These are phyloP conservation scores for Mimosa bimucronata DNA, from an alignment of 306 rosid genomes.

Conservation along the genomic window DNA sequence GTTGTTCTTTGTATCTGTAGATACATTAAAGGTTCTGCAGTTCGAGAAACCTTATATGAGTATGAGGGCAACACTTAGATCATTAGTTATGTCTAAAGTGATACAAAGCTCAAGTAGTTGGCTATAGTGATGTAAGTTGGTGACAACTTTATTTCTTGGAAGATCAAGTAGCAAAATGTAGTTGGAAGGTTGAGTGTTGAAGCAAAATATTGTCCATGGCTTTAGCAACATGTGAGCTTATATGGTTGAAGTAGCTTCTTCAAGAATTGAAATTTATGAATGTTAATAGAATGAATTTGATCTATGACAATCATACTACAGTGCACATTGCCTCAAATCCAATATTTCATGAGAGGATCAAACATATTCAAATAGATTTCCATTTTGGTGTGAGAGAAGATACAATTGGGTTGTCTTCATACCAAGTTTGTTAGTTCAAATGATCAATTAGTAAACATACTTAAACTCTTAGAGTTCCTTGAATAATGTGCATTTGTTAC, in stretches of 20 bases:
- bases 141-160: background rate
- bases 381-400: too few relatives aligned
- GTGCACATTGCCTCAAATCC: too few relatives aligned
- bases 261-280: background rate
- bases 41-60: background rate
- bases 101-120: background rate
- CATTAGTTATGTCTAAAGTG: background rate
- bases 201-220: background rate
- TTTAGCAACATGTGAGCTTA: background rate
- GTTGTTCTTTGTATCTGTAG: background rate
- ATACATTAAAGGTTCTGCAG: background rate
- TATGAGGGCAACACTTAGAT: too few relatives aligned
- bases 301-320: too few relatives aligned
- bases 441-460: too few relatives aligned
- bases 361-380: too few relatives aligned
- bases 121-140: background rate
- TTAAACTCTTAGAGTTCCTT: too few relatives aligned
- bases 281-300: background rate
- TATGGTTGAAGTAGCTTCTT: background rate
- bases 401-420: too few relatives aligned
- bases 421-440: too few relatives aligned
- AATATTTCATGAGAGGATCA: too few relatives aligned
- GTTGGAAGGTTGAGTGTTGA: background rate
- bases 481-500: too few relatives aligned
- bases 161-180: background rate